Evolutionary conservation across 495 filamentous ascomycete genomes (phyloP).

Genomic region (Podospora pseudoanserina): DNA sequence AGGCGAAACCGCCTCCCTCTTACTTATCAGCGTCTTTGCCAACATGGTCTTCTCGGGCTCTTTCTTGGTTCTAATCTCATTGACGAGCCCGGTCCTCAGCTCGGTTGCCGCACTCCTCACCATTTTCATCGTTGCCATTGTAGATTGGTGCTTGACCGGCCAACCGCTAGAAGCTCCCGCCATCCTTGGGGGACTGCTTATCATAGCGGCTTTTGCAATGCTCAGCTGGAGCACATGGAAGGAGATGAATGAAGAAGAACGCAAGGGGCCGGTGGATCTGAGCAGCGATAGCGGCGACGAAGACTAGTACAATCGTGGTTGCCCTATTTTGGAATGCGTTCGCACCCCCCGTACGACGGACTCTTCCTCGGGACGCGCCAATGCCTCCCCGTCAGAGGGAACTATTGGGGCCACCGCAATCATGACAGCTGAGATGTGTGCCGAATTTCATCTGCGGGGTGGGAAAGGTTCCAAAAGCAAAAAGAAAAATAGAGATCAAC

Average conservation of each 20-base stretch:
- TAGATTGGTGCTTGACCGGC: slow-evolving; percentile 81
- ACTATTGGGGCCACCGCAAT: neutral
- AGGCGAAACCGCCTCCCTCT: slow-evolving; percentile 71
- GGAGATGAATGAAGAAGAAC: slow-evolving; percentile 82
- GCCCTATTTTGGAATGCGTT: neutral
- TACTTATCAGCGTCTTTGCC: slow-evolving; percentile 73
- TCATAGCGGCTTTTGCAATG: slow-evolving; percentile 79
- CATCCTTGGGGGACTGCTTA: slow-evolving; percentile 77
- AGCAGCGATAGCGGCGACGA: slow-evolving; percentile 13
- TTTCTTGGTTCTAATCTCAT: slow-evolving; percentile 85
- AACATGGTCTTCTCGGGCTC: slow-evolving; percentile 91
- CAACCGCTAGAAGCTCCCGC: slow-evolving; percentile 68
- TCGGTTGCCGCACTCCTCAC: slow-evolving; percentile 90
- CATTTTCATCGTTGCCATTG: slow-evolving; percentile 91
- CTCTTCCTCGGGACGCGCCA: no score
- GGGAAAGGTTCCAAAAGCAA: neutral
- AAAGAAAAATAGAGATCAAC: neutral
- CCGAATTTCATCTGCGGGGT: neutral
- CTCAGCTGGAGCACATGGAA: slow-evolving; percentile 87
- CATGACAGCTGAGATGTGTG: neutral
- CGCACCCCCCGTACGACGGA: no score
- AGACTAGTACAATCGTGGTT: neutral
- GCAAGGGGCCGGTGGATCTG: slow-evolving; percentile 44
- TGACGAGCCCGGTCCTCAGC: slow-evolving; percentile 88
- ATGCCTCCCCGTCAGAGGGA: no score